Evolutionary conservation across 768 basidiomycete species (phyloP).

Genomic region (Russula olivacea): DNA sequence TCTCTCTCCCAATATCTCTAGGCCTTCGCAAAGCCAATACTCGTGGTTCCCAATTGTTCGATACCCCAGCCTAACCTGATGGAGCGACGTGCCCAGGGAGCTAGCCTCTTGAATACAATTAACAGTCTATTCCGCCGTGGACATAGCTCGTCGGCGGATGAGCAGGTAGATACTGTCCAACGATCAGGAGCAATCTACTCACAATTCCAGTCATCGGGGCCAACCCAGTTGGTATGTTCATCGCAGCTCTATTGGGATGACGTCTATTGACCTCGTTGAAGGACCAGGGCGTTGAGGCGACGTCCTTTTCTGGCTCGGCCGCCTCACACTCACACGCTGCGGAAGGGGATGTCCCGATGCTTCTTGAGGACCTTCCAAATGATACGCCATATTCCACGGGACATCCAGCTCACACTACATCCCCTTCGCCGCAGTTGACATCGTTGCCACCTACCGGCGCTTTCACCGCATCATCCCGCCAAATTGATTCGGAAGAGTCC

Average conservation of each 20-base stretch:
- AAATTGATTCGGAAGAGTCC: not conserved
- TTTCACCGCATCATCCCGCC: not conserved
- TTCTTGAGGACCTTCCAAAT: not conserved
- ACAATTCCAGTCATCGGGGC: not conserved
- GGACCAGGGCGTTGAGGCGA: not conserved
- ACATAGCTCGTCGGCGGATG: slow-evolving; percentile 4
- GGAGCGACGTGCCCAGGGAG: slow-evolving; percentile 9
- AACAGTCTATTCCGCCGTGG: slow-evolving; percentile 12
- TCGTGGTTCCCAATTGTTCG: no score
- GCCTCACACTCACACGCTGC: not conserved
- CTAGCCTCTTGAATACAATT: slow-evolving; percentile 3
- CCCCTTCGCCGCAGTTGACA: slow-evolving; percentile 3
- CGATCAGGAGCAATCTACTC: not conserved
- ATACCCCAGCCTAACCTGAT: not conserved
- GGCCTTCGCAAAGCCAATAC: not conserved
- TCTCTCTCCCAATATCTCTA: not conserved
- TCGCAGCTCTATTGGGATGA: not conserved
- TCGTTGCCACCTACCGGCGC: not conserved
- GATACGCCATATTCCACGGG: not conserved
- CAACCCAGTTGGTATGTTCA: slow-evolving; percentile 6
- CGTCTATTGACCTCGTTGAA: slow-evolving; percentile 10
- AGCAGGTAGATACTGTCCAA: not conserved
- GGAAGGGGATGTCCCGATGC: slow-evolving; percentile 16
- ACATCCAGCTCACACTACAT: not conserved
- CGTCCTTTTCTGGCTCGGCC: not conserved